Evolutionary conservation across 371 early-diverging fungal genomes (phyloP).

Genomic region (Batrachochytrium dendrobatidis): DNA sequence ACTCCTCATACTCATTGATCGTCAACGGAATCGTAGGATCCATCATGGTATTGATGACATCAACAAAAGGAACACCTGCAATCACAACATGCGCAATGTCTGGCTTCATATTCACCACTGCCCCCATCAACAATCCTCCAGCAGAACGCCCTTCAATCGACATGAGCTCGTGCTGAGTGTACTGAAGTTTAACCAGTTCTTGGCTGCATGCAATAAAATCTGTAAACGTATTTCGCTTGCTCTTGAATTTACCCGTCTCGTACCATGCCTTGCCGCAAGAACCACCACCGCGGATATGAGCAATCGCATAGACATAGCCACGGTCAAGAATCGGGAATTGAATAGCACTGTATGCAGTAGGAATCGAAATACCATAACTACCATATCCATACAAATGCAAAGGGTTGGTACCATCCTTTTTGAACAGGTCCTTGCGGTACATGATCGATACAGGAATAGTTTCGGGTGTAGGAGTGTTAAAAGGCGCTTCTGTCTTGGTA

Average conservation of each 20-base stretch:
- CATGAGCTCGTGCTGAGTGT: slow-evolving; percentile 23
- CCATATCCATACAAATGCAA: slow-evolving; percentile 37
- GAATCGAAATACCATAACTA: slow-evolving; percentile 30
- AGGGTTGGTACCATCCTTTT: slow-evolving; percentile 30
- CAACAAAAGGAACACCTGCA: slow-evolving; percentile 45
- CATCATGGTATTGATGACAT: slow-evolving; percentile 45
- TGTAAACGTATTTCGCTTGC: slow-evolving; percentile 42
- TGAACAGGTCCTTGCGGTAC: slow-evolving; percentile 28
- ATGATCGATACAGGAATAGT: slow-evolving; percentile 35
- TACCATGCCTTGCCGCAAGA: slow-evolving; percentile 40
- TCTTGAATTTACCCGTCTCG: slow-evolving; percentile 37
- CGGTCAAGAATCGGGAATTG: slow-evolving; percentile 32
- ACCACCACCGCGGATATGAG: slow-evolving; percentile 41
- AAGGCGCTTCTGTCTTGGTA: slow-evolving; percentile 24
- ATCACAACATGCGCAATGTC: slow-evolving; percentile 30
- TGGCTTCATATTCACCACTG: slow-evolving; percentile 34
- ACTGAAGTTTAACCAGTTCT: slow-evolving; percentile 23
- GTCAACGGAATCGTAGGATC: slow-evolving; percentile 38
- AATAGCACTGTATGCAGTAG: slow-evolving; percentile 7
- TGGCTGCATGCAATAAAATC: slow-evolving; percentile 38
- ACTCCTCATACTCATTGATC: slow-evolving; percentile 40
- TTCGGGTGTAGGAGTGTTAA: slow-evolving; percentile 31
- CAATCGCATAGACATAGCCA: slow-evolving; percentile 31
- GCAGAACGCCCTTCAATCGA: slow-evolving; percentile 41
- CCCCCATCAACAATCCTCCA: slow-evolving; percentile 42